These are phyloP conservation scores for Sideroxylon spinosum DNA, from an alignment of 179 eudicot species.

Conservation along the genomic window DNA sequence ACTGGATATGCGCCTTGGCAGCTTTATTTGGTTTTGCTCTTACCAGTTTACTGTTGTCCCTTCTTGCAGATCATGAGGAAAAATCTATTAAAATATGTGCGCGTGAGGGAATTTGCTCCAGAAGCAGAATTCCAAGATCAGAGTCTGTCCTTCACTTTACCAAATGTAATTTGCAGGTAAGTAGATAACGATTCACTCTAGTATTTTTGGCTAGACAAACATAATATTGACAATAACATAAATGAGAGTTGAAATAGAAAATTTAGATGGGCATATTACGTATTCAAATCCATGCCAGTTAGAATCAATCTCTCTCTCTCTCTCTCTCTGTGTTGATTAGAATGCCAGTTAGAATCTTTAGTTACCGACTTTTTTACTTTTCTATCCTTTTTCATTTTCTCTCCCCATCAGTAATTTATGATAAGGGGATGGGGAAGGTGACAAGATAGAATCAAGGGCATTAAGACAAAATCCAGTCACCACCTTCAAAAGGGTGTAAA, in stretches of 20 bases:
- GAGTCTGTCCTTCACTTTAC: conserved; percentile 54
- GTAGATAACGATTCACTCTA: not conserved
- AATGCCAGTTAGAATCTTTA: not conserved
- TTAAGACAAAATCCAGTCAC: not conserved
- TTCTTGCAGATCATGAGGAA: conserved; percentile 75
- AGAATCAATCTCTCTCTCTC: not conserved
- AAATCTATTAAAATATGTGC: conserved; percentile 66
- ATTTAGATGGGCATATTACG: too few species aligned
- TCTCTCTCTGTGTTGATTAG: too few species aligned
- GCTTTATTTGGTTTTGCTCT: conserved; percentile 3
- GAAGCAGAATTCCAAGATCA: conserved; percentile 75
- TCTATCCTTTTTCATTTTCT: too few species aligned
- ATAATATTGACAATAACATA: conserved; percentile 2
- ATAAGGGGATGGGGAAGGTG: not conserved
- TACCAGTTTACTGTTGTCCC: not conserved
- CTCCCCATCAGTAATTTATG: not conserved
- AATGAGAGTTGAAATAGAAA: not conserved
- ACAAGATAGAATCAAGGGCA: not conserved
- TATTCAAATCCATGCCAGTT: not conserved
- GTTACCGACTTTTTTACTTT: not conserved
- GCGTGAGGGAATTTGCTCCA: conserved; percentile 83
- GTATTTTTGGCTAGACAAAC: conserved; percentile 1
- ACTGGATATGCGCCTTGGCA: not conserved
- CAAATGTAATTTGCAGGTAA: conserved; percentile 94
- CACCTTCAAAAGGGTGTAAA: not conserved